Base-by-base conservation (phyloP, 805 yeast species). In the Jamesozyma gamospora region DNA sequence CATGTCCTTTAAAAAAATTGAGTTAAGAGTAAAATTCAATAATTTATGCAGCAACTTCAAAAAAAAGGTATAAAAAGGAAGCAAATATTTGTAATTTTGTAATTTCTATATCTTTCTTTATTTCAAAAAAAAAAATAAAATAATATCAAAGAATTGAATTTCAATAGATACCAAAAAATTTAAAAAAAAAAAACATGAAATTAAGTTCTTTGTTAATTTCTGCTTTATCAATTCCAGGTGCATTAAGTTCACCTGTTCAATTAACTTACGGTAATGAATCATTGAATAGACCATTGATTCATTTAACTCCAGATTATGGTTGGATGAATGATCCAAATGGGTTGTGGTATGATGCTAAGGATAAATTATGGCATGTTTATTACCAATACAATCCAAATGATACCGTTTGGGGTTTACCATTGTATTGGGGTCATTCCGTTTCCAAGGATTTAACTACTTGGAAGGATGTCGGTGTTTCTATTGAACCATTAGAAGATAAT, bases 261-360 rank as follows among this genome's bases (percentile, higher is more conserved):
- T 8, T 25, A 8, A 25, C 10, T 11, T 25, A 25, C 11, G 27
- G 27, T 8, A 34, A 34, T 14, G 36, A 34, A 18, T 11, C 36
- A 2, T 6, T 26, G 2, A 27, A 34, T 28, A 34, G 36, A 28
- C 36, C 36, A 12, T 28, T 34, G 9, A n/a, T 34, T 16, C 36
- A 34, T 17, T 6, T 34, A 2, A 34, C 36, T 12, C 36, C 36
- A 11, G 19, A 16, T 18, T 16, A 26, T 16, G 36, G 36, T 34
- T 34, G 36, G 36, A 34, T 34, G 36, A 34, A 34, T 18, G 36
- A 34, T 34, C 36, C 36, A 16, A 34, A 34, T 18, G 36, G 36
- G 7, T 27, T 34, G 10, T 34, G 36, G 36, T 34, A 34, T n/a
- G 36, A 34, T 34, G 31, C 19, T 12, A 34, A 34, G n/a, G 36